Base-by-base conservation (phyloP, 768 basidiomycete genomes). In the Auriscalpium orientale region DNA sequence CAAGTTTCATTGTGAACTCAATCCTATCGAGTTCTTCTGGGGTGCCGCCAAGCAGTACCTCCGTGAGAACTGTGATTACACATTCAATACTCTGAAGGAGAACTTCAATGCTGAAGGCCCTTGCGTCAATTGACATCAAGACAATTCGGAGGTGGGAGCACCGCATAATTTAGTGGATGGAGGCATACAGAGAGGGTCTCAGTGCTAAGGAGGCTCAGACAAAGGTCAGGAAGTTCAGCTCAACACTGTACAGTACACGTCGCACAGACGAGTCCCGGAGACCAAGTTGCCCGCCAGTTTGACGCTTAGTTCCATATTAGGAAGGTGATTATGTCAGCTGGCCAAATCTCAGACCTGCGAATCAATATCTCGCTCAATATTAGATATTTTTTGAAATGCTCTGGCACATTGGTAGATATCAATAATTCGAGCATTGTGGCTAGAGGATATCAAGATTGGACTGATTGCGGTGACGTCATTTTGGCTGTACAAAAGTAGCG, bases 81-180 rank as follows among this genome's bases (percentile, higher is more conserved):
- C 63, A 2, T 69, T 68, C 40, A 50, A 57, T 3, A 64, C 60
- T 16, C 58, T 69, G n/a, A 57, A 65, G 34, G 50, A 56, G 18
- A 69, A 69, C 53, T 49, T 69, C n/a, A n/a, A n/a, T n/a, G 52
- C 60, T 57, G 8, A 48, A 52, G 3, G 66, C 66, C 28, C 45
- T 68, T 13, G 49, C 20, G 10, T 65, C 66, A 8, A 61, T 68
- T 8, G 16, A 44, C 45, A 46, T 63, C 22, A 33, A 55, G 47
- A 46, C 52, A 0, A 63, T 73, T 21, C 59, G 67, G 34, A 62
- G 64, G 46, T 74, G 72, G 72, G 69, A 74, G 49, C 67, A 73
- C 58, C 53, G 63, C 8, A 66, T 67, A 56, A 36, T 53, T 33
- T n/a, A 69, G 20, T 73, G 66, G 62, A 68, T 72, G 58, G 64